Conservation (phyloP, 1,284 basidiomycete species). For the Kwoniella shivajii region DNA sequence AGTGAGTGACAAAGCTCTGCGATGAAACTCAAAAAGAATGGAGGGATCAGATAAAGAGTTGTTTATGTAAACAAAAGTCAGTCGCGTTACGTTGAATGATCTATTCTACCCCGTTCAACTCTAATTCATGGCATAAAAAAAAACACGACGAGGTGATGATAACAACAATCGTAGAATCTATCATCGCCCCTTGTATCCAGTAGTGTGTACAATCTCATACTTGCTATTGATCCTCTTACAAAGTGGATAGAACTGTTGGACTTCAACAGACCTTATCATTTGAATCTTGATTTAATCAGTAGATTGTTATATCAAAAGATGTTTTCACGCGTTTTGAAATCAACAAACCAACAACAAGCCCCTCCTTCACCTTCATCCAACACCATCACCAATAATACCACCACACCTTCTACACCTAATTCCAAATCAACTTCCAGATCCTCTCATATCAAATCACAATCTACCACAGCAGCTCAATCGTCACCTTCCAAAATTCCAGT, state of each 20-base stretch:
- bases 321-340: constrained; percentile 45
- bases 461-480: constrained; percentile 21
- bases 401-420: constrained; percentile 13
- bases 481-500: constrained; percentile 47
- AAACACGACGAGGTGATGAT: not conserved
- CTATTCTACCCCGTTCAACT: constrained; percentile 2
- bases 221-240: too few species aligned
- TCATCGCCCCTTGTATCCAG: not conserved
- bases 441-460: constrained; percentile 30
- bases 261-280: not conserved
- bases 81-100: constrained; percentile 15
- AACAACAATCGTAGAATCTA: not conserved
- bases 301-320: constrained; percentile 25
- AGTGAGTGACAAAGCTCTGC: too few species aligned
- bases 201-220: not conserved
- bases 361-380: constrained; percentile 20
- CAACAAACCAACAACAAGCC: constrained; percentile 29
- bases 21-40: too few species aligned
- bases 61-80: constrained; percentile 9
- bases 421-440: constrained; percentile 24
- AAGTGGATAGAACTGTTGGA: too few species aligned
- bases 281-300: not conserved
- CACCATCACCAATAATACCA: not conserved
- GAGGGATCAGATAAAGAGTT: constrained; percentile 5
- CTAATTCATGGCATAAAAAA: constrained; percentile 11